Evolutionary conservation across 176 grass and related monocot genomes (phyloP).

Genomic region (Oryza brachyantha): DNA sequence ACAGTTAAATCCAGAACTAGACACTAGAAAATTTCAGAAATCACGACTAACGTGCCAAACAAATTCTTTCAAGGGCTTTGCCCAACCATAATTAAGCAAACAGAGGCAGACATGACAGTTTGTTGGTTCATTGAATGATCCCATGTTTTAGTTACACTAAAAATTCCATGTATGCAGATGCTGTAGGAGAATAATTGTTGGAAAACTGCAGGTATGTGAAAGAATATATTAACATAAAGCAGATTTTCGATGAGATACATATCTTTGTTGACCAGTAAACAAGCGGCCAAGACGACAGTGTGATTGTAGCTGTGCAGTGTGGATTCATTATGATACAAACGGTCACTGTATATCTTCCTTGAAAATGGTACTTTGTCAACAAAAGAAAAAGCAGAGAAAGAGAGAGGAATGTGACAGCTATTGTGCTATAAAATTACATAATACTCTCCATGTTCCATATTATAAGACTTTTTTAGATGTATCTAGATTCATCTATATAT

Average conservation of each 20-base stretch:
- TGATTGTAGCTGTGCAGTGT: too few species aligned
- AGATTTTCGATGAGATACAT: not conserved
- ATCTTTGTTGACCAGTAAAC: constrained; percentile 1
- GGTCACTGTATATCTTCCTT: constrained; percentile 2
- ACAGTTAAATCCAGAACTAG: not conserved
- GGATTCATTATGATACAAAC: constrained; percentile 17
- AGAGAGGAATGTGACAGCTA: constrained; percentile 12
- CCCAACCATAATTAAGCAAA: not conserved
- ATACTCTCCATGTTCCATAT: too few species aligned
- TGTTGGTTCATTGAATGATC: not conserved
- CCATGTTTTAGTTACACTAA: not conserved
- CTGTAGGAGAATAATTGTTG: not conserved
- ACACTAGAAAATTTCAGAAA: not conserved
- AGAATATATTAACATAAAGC: constrained; percentile 17
- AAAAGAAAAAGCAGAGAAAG: not conserved
- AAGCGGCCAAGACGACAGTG: constrained; percentile 14
- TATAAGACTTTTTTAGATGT: too few species aligned
- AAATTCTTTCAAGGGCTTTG: not conserved
- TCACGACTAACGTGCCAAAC: not conserved
- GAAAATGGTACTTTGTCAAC: not conserved
- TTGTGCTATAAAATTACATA: not conserved
- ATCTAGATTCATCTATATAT: too few species aligned
- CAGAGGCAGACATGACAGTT: not conserved
- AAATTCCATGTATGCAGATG: not conserved
- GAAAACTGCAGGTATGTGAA: not conserved